Base-by-base conservation (phyloP, 306 rosid species). In the Alnus rubra region DNA sequence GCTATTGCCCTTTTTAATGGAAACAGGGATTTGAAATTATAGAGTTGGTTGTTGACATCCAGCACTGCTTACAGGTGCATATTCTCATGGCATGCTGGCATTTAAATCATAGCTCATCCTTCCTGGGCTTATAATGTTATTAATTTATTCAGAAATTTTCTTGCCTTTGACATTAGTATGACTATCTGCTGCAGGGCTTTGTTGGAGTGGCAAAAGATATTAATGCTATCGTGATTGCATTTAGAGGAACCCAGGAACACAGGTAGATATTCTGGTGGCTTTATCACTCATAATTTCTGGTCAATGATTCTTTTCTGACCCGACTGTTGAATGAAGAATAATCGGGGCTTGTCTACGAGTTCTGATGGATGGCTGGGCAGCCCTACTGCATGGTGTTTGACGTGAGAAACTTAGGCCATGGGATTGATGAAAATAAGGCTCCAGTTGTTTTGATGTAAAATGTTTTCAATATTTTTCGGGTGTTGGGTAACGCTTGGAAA, bases 211-310 rank as follows among this genome's bases (percentile, higher is more conserved):
- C 99, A 12, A 79, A 86, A 70, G 90, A 92, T 88, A 94, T 92
- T 13, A 78, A 83, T 80, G 93, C 99, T 48, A 82, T 96, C 39
- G 76, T 96, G 76, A 93, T 96, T 86, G 97, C 99, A 59, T 93
- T 96, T 83, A 88, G 99, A 86, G 99, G 99, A 78, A 96, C 98
- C 76, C 96, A 96, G 82, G 99, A 83, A 82, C 89, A 60, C 91
- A 96, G 99, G 99, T 96, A 62, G 13, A 35, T 69, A 16, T 83
- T 79, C 31, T 49, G 50, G 54, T 19, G 60, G 39, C 47, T 53
- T 37, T 54, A 50, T 55, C 76, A 39, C 18, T 33, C 52, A 10
- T 74, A 35, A 51, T 69, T 54, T 51, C 60, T 54, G 7, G 19
- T 58, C 31, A 81, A 48, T 69, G 3, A 39, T 1, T 47, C 6